Evolutionary conservation across 345 rosid species (phyloP).

Genomic region (Camelina laxa): DNA sequence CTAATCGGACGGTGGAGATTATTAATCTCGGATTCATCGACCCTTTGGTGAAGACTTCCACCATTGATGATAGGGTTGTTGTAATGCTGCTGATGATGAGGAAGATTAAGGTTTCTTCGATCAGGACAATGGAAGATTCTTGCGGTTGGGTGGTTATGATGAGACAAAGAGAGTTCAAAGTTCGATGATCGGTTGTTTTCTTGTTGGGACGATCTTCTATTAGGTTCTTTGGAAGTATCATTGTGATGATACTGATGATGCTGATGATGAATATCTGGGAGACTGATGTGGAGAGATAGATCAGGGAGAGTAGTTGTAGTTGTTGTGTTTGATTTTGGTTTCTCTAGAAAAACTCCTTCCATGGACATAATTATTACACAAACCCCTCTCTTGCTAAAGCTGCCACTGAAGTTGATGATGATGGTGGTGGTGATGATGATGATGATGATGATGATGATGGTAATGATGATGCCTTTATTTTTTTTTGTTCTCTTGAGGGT

Average conservation of each 20-base stretch:
- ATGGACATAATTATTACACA: slow-evolving; percentile 49
- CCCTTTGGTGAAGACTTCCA: slow-evolving; percentile 36
- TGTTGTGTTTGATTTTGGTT: slow-evolving; percentile 49
- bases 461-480: not conserved
- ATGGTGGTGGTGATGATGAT: slow-evolving; percentile 8
- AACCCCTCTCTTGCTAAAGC: slow-evolving; percentile 12
- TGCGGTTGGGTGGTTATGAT: slow-evolving; percentile 34
- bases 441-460: slow-evolving; percentile 2
- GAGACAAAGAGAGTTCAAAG: slow-evolving; percentile 45
- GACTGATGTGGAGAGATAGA: slow-evolving; percentile 77
- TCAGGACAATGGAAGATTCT: slow-evolving; percentile 43
- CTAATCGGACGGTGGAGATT: slow-evolving; percentile 68
- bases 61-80: slow-evolving; percentile 35
- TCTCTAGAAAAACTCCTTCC: slow-evolving; percentile 60
- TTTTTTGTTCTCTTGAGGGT: slow-evolving; percentile 30
- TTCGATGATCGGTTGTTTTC: slow-evolving; percentile 40
- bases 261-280: slow-evolving; percentile 49
- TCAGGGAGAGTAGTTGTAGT: slow-evolving; percentile 51
- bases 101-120: slow-evolving; percentile 31
- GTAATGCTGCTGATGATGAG: slow-evolving; percentile 44
- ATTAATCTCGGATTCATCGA: slow-evolving; percentile 37
- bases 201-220: slow-evolving; percentile 31
- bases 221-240: slow-evolving; percentile 37
- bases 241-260: slow-evolving; percentile 26
- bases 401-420: not conserved